Base-by-base conservation (phyloP, 2,329 filamentous ascomycete genomes). In the Canariomyces notabilis region DNA sequence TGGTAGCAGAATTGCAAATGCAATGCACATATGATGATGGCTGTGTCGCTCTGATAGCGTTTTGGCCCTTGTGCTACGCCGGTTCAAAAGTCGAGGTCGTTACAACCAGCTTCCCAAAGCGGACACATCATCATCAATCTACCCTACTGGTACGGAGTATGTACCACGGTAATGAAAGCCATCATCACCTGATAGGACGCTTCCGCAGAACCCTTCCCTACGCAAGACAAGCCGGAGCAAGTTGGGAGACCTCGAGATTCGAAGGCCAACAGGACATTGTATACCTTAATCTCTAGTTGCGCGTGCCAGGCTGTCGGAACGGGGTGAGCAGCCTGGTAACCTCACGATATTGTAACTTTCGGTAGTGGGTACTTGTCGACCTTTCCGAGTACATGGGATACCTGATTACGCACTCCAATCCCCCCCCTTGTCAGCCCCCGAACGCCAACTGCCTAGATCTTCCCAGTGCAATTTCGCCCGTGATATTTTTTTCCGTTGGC, bases 401-500 rank as follows among this genome's bases (percentile, higher is more conserved):
- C 45, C 21, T 42, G 37, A 44, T 34, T 37, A 38, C 32, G 34
- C 44, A 22, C 26, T 31, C 37, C 32, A 18, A 22, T 32, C 44
- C 37, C 35, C 5, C n/a, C 22, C 38, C 38, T 15, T 23, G 47
- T 46, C 44, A 48, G 45, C 21, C 37, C 42, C 50, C 41, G 38
- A 40, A 42, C 42, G 36, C 46, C 39, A 44, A 43, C 34, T 19
- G 26, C 49, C 34, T 26, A 45, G 44, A 34, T 48, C 26, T 43
- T n/a, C n/a, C 22, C 44, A 37, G 36, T 45, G 46, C 41, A 50
- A 50, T 53, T 46, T 46, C 51, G 34, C 45, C 48, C 44, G 37
- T 44, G 48, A 44, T 37, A 39, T 49, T 53, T 48, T 44, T 43
- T n/a, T n/a, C n/a, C 32, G 38, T 37, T 42, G 36, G 41, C 41